Base-by-base conservation (phyloP, 2,329 filamentous ascomycete species). In the Trichoderma brevicompactum region DNA sequence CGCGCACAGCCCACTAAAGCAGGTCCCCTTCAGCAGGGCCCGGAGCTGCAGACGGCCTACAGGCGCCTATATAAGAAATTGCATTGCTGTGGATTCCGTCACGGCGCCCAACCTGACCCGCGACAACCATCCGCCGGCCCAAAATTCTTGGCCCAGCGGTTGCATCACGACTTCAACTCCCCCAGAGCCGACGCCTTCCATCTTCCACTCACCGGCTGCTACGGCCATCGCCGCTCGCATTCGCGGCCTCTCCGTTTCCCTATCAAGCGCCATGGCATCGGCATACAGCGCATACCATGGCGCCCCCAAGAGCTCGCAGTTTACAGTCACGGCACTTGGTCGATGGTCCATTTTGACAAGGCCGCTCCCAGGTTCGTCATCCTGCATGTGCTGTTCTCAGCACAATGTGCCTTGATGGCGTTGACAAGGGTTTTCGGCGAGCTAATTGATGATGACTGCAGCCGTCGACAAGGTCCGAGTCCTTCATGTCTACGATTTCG, bases 401-500 rank as follows among this genome's bases (percentile, higher is more conserved):
- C 43, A 23, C 12, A 41, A 34, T 28, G 23, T 3, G 43, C 2
- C 8, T 15, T 32, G 19, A 28, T 55, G 44, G 23, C 52, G 9
- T 59, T 9, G 10, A 23, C 59, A 8, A 52, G 36, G 50, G 12
- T 10, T 23, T 3, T 48, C 15, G 4, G 12, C 9, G 32, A 40
- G 52, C 52, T 66, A 64, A 66, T 48, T 36, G 41, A 32, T 36
- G 41, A 32, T 41, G 7, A 4, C 58, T 28, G 2, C 69, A 86
- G 85, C 86, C 38, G 83, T 88, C 10, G 82, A 90, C 48, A 82
- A 87, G 64, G 89, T 98, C 78, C 92, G 87, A 75, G 80, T 87
- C 8, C 87, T 99, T 60, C 94, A 98, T 75, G 86, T 99, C 70
- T 98, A 98, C 80, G 95, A 99, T 77, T 99, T 98, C 77, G 95